Evolutionary conservation across 2,329 filamentous ascomycete species (phyloP).

Genomic region (Colletotrichum horii): DNA sequence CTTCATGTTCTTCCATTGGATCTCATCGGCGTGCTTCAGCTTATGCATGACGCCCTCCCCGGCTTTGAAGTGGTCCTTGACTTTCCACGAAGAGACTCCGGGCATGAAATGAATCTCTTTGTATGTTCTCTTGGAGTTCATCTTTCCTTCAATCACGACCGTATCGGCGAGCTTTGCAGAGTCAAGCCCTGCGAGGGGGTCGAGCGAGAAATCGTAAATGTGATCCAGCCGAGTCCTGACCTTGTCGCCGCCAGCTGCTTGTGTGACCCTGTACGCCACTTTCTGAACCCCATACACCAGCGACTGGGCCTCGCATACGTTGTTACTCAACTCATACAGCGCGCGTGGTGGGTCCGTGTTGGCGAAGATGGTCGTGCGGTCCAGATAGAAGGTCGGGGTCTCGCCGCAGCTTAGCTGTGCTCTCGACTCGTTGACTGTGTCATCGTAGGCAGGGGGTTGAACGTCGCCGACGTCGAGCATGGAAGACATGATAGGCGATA

Average conservation of each 20-base stretch:
- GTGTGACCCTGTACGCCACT: constrained; percentile 26
- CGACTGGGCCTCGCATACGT: constrained; percentile 23
- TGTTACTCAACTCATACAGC: constrained; percentile 31
- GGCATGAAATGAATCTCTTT: constrained; percentile 23
- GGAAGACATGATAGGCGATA: background rate
- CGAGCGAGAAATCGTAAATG: constrained; percentile 32
- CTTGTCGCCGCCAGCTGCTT: constrained; percentile 12
- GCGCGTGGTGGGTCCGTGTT: constrained; percentile 9
- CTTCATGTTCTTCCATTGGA: constrained; percentile 27
- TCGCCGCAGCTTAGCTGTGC: constrained; percentile 5
- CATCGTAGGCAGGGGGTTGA: constrained; percentile 7
- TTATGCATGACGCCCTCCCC: constrained; percentile 23
- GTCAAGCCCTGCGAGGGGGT: background rate
- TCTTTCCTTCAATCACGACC: constrained; percentile 25
- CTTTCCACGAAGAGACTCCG: constrained; percentile 24
- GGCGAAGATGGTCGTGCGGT: constrained; percentile 5
- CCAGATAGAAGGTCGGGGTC: background rate
- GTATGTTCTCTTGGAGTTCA: constrained; percentile 25
- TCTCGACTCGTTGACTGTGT: background rate
- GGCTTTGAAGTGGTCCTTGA: constrained; percentile 27
- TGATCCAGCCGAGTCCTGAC: constrained; percentile 28
- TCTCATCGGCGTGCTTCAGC: constrained; percentile 26
- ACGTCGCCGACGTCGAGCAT: background rate
- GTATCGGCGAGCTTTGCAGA: background rate
- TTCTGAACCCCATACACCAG: constrained; percentile 29